Evolutionary conservation across 495 filamentous ascomycete genomes (phyloP), one percentile per base, ranked within the genome.

Genomic region (Talaromyces liani): DNA sequence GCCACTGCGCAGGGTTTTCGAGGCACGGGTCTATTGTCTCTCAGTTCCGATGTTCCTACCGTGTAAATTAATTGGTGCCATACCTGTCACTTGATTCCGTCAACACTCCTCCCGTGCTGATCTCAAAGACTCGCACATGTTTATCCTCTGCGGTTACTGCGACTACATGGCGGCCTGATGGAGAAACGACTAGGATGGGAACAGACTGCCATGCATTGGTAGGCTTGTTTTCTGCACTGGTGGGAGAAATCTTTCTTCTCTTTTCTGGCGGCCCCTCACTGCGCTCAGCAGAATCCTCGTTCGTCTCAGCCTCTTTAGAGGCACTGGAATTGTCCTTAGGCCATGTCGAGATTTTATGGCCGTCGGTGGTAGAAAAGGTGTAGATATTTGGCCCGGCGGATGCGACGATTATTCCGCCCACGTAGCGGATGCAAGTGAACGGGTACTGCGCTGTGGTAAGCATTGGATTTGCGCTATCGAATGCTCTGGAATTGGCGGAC

Each of bases 81-180:
- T 76, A 90, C 91, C 93, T 86, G 71, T 85, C 79, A 73, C 87
- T 97, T 39, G 93, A 71, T 66, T 88, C 80, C 58, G 80, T 75
- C 20, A 98, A 74, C 8, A 76, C 76, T 22, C 87, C 89, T 61
- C 83, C 77, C 0, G 79, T 74, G 18, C 80, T 77, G 49, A 92
- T 72, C 64, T 85, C 77, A 67, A 98, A 89, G 1, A 97, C 92
- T 67, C 90, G 87, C 61, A 98, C 79, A 60, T 81, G 86, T 77
- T 98, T 98, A 79, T 98, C 94, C 68, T 95, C 92, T 7, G 84
- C 87, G 7, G 94, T 96, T 20, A 92, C 79, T 12, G 86, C 88
- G 39, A 97, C 79, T 10, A 94, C 67, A 77, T 95, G 80, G 49
- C 82, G 77, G 34, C 85, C 81, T 57, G 88, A 79, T 39, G 80